These are phyloP conservation scores for Ziziphus jujuba DNA, from an alignment of 306 rosid species.

Conservation along the genomic window DNA sequence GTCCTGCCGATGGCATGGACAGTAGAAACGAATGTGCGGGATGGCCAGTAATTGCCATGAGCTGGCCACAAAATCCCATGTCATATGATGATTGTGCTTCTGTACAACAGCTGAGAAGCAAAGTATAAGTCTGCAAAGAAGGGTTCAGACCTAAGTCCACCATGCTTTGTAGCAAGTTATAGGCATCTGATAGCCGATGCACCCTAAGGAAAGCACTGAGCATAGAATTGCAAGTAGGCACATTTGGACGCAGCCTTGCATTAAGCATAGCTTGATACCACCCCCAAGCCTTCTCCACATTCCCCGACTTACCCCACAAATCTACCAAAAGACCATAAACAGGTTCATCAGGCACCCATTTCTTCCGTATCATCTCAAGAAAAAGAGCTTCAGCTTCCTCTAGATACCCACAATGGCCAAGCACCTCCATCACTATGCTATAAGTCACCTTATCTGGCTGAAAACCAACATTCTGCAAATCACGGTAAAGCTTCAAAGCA, in stretches of 20 bases:
- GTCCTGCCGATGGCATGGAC: conserved; percentile 90
- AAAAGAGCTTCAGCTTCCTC: conserved; percentile 85
- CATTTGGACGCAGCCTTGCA: conserved; percentile 89
- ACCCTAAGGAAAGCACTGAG: conserved; percentile 90
- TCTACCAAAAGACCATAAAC: conserved; percentile 94
- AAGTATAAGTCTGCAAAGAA: conserved; percentile 84
- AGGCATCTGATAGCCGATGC: conserved; percentile 68
- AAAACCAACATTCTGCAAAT: conserved; percentile 84
- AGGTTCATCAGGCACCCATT: conserved; percentile 91
- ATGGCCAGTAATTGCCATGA: conserved; percentile 77
- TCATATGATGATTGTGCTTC: conserved; percentile 70
- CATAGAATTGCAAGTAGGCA: conserved; percentile 87
- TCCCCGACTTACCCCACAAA: conserved; percentile 95
- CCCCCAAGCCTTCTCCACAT: conserved; percentile 83
- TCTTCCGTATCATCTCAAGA: conserved; percentile 68
- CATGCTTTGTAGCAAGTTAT: conserved; percentile 73
- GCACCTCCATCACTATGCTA: conserved; percentile 97
- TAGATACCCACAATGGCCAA: conserved; percentile 88
- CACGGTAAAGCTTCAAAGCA: conserved; percentile 73
- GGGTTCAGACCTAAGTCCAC: conserved; percentile 69
- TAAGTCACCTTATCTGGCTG: conserved; percentile 89
- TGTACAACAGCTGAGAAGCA: conserved; percentile 91
- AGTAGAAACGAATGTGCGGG: conserved; percentile 81
- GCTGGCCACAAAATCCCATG: conserved; percentile 72
- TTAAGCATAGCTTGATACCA: conserved; percentile 81